Conservation (phyloP, 129 eudicot species). For the Kitagawia praeruptora region DNA sequence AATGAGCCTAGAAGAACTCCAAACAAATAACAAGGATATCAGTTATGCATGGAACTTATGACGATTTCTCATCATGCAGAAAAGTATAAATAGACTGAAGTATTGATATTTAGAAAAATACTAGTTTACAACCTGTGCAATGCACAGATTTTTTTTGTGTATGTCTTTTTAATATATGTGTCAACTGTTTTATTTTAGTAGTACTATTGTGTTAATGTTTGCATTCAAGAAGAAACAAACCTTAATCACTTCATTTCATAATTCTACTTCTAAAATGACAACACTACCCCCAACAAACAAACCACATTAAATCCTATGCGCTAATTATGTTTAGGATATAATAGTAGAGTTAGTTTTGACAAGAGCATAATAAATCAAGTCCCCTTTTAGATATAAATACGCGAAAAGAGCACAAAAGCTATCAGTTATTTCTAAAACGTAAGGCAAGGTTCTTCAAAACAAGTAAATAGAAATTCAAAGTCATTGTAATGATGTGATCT, state of each 20-base stretch:
- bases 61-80: not conserved
- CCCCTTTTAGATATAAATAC: not conserved
- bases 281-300: no score
- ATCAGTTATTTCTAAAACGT: not conserved
- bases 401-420: not conserved
- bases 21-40: not conserved
- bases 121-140: no score
- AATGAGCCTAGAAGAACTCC: not conserved
- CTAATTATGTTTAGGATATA: no score
- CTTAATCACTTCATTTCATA: no score
- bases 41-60: not conserved
- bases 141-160: no score
- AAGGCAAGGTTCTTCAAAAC: not conserved
- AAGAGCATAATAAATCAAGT: not conserved
- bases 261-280: no score
- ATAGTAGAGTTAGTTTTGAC: not conserved
- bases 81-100: not conserved
- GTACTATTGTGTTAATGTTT: no score
- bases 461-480: not conserved
- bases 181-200: no score
- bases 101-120: not conserved
- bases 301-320: no score
- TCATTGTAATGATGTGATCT: not conserved
- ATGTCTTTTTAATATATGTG: no score
- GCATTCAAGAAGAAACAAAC: no score